Evolutionary conservation across 768 basidiomycete species (phyloP).

Genomic region (Xerocomellus chrysenteron): DNA sequence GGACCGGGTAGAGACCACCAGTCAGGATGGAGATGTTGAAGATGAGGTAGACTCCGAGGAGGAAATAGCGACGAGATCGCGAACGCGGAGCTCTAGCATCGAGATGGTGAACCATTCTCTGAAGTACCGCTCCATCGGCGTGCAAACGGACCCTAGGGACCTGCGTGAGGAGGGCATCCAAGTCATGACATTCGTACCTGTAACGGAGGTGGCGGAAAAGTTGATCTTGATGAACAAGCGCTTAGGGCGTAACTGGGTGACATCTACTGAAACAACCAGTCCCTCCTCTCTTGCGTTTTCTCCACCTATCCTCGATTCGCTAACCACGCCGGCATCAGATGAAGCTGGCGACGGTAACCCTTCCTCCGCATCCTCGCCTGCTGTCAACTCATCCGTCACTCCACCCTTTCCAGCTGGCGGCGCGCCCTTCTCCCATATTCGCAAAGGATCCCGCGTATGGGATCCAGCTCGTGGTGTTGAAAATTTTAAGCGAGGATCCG

Average conservation of each 20-base stretch:
- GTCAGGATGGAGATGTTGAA: slow-evolving; percentile 81
- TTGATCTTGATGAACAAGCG: slow-evolving; percentile 21
- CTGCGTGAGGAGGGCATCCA: slow-evolving; percentile 60
- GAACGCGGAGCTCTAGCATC: slow-evolving; percentile 37
- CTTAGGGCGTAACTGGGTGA: slow-evolving; percentile 21
- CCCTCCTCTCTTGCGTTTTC: slow-evolving; percentile 2
- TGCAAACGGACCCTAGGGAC: slow-evolving; percentile 65
- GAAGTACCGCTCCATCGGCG: slow-evolving; percentile 63
- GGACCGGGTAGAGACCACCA: slow-evolving; percentile 61
- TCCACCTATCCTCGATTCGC: slow-evolving; percentile 13
- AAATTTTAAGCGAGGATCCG: slow-evolving; percentile 81
- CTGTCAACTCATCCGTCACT: slow-evolving; percentile 56
- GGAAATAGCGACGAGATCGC: slow-evolving; percentile 29
- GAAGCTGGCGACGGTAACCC: slow-evolving; percentile 7
- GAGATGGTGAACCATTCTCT: slow-evolving; percentile 18
- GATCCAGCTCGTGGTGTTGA: slow-evolving; percentile 86
- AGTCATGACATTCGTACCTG: slow-evolving; percentile 36
- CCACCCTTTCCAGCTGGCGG: slow-evolving; percentile 51
- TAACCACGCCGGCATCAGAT: slow-evolving; percentile 3
- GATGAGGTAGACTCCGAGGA: slow-evolving; percentile 66
- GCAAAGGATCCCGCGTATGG: slow-evolving; percentile 67
- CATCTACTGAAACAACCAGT: slow-evolving; percentile 6
- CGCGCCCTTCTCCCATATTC: slow-evolving; percentile 30
- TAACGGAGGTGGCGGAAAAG: slow-evolving; percentile 20
- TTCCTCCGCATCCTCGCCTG: slow-evolving; percentile 21